phyloP scores from a whole-genome alignment of 768 basidiomycete species.

The Nidula microcarpa region DNA sequence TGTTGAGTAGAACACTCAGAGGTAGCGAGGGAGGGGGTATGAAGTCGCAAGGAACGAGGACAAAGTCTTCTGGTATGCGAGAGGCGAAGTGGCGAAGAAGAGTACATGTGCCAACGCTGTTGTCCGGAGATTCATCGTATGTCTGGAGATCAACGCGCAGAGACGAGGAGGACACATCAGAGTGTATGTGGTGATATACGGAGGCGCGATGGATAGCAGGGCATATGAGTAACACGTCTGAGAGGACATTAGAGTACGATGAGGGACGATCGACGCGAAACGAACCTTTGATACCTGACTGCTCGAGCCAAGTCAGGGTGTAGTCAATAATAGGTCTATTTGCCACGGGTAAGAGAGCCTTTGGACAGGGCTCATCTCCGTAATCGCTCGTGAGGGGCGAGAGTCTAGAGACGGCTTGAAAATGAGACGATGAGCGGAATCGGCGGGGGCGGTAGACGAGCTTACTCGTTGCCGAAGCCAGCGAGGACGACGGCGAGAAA shows the following conservation, averaged over 20 bases:
- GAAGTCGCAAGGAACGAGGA: conserved; percentile 90
- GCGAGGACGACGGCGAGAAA: conserved; percentile 88
- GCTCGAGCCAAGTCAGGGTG: conserved; percentile 81
- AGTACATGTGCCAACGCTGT: conserved; percentile 66
- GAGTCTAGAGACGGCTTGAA: conserved; percentile 41
- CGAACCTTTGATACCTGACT: conserved; percentile 79
- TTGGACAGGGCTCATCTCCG: conserved; percentile 81
- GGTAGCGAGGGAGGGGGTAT: conserved; percentile 74
- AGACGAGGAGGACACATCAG: conserved; percentile 65
- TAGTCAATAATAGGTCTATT: conserved; percentile 88
- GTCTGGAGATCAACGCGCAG: conserved; percentile 77
- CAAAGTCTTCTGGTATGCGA: conserved; percentile 81
- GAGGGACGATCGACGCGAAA: conserved; percentile 3
- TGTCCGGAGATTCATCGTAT: conserved; percentile 70
- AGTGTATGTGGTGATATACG: conserved; percentile 83
- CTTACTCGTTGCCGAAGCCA: conserved; percentile 91
- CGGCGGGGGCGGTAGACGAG: not conserved
- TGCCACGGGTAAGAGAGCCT: conserved; percentile 83
- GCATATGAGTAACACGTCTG: conserved; percentile 87
- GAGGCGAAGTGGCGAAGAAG: conserved; percentile 74
- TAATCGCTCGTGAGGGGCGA: conserved; percentile 72
- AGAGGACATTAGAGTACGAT: conserved; percentile 2
- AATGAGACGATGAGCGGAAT: not conserved
- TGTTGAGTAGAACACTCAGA: conserved; percentile 69
- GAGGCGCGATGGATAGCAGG: conserved; percentile 71